Base-by-base conservation (phyloP, 345 rosid genomes). In the Lumnitzera littorea region DNA sequence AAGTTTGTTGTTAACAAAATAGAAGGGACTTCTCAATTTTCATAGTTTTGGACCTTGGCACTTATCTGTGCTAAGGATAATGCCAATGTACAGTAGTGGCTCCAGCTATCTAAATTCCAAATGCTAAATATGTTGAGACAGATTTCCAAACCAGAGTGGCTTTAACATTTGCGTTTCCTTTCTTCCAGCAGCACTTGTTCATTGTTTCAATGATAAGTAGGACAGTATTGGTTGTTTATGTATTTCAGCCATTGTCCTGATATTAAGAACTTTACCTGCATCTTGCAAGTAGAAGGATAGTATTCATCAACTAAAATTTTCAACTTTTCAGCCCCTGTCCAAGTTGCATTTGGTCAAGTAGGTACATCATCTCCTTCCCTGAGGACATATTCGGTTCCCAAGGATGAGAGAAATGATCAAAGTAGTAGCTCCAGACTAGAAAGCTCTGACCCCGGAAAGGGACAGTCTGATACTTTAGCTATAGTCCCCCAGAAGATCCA, bases 321-420 rank as follows among this genome's bases (percentile, higher is more conserved):
- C 86, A 81, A 83, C 20, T 20, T 82, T 58, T 59, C 80, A 25
- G 78, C 55, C 52, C 72, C 43, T 4, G 43, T 36, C 10, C 9
- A 81, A 67, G 77, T 79, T 62, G 79, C 82, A 24, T 83, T 77
- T 62, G 89, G 81, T 11, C 73, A 68, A 5, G 80, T 77, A 14
- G 72, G 46, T 43, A 14, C 76, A 49, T 1, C 77, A 53, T 62
- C 83, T 46, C 58, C 78, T 51, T 59, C 73, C 24, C 36, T 81
- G 61, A 66, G 69, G 75, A 63, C 72, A 24, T 81, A 36, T 61
- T 73, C 76, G 27, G 56, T 57, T 71, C 72, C 53, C 53, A 65
- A 54, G 64, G 65, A 59, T 51, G 67, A 51, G 70, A 67, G 61
- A 43, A 66, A 57, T 46, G 74, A 62, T 51, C 66, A 67, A 64